Evolutionary conservation across 2,329 filamentous ascomycete species (phyloP).

Genomic region (Botrytis elliptica): DNA sequence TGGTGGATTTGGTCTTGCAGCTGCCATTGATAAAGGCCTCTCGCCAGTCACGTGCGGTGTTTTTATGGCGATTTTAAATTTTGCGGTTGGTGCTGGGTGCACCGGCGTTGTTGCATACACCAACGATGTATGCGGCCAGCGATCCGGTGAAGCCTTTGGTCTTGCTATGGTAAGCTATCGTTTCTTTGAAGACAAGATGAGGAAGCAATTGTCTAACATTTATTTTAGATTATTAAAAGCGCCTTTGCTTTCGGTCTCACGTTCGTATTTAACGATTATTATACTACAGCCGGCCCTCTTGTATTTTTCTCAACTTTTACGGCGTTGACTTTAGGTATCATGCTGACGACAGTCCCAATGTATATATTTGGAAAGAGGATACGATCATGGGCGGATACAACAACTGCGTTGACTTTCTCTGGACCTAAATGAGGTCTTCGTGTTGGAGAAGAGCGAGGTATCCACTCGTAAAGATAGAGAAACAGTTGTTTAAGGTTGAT

Average conservation of each 20-base stretch:
- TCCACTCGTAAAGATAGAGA: background rate
- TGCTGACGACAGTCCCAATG: background rate
- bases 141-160: background rate
- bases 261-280: background rate
- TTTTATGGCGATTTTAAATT: background rate
- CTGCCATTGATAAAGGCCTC: background rate
- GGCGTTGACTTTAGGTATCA: background rate
- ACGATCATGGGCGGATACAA: background rate
- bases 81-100: background rate
- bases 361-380: background rate
- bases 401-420: background rate
- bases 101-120: background rate
- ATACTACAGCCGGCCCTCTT: background rate
- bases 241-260: background rate
- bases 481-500: background rate
- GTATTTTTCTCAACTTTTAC: background rate
- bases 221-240: background rate
- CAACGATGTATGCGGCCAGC: background rate
- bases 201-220: background rate
- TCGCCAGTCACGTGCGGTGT: background rate
- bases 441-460: background rate
- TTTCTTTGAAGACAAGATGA: background rate
- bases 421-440: background rate
- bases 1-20: background rate
- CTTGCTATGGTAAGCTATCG: background rate